Conservation (phyloP, 1,139 yeast genomes). For the Hanseniaspora sp. region DNA sequence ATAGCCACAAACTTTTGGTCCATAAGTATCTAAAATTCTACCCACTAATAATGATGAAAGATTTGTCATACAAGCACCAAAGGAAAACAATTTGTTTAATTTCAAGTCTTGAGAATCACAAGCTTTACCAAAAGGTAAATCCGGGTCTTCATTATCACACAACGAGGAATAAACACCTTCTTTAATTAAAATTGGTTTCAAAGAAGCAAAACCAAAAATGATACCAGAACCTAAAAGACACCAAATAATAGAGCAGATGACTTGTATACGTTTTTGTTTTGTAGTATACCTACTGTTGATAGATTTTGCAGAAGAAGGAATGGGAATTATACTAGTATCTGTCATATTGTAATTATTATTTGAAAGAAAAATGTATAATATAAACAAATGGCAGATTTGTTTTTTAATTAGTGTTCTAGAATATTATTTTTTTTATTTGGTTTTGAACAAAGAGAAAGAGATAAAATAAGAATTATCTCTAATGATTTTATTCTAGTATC, state of each 20-base stretch:
- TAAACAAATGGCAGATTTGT: too few species aligned
- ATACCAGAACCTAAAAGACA: constrained; percentile 88
- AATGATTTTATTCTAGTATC: too few species aligned
- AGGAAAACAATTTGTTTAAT: constrained; percentile 69
- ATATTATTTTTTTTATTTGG: too few species aligned
- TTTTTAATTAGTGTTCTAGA: too few species aligned
- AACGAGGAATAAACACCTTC: constrained; percentile 64
- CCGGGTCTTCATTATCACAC: constrained; percentile 33
- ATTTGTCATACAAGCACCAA: constrained; percentile 82
- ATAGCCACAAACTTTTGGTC: constrained; percentile 72
- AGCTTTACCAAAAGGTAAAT: constrained; percentile 16
- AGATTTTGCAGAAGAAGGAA: neutral
- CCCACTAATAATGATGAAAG: constrained; percentile 76
- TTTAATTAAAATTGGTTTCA: constrained; percentile 64
- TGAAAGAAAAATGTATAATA: too few species aligned
- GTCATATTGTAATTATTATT: neutral
- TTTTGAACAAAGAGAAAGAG: too few species aligned
- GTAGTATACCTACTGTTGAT: neutral
- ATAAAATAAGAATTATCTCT: too few species aligned
- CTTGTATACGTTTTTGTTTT: constrained; percentile 32
- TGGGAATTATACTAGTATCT: neutral
- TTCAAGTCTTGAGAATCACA: constrained; percentile 73
- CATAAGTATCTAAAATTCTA: constrained; percentile 58
- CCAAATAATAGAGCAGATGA: constrained; percentile 68
- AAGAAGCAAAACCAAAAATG: constrained; percentile 87